phyloP scores from a whole-genome alignment of 306 rosid genomes.

The Corylus avellana region DNA sequence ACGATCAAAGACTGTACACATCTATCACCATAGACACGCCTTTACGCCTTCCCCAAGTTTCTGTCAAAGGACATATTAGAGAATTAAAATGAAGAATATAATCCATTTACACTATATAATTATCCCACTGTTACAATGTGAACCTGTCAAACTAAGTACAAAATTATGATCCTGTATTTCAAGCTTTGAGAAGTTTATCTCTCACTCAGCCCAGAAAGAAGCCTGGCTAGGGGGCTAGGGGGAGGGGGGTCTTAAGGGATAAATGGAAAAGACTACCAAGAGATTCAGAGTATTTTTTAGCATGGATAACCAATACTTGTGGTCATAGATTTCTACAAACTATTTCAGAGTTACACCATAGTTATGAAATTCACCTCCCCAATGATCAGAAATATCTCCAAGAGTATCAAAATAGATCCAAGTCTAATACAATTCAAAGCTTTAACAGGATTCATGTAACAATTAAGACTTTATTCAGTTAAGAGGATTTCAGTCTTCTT shows the following conservation, averaged over 20 bases:
- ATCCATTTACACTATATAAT: neutral
- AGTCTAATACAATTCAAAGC: neutral
- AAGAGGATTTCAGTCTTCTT: neutral
- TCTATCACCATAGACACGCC: constrained; percentile 86
- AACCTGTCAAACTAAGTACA: neutral
- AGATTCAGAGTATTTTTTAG: too few relatives aligned
- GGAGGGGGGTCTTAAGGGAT: too few relatives aligned
- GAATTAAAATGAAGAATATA: constrained; percentile 9
- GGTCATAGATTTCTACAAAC: too few relatives aligned
- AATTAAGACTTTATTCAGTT: neutral
- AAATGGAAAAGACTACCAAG: too few relatives aligned
- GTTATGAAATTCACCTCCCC: too few relatives aligned
- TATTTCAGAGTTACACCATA: too few relatives aligned
- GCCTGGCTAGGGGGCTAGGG: too few relatives aligned
- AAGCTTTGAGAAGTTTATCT: too few relatives aligned
- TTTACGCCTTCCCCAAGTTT: constrained; percentile 95
- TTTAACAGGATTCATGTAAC: neutral
- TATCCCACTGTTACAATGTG: neutral
- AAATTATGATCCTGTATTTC: neutral
- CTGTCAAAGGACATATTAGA: constrained; percentile 42
- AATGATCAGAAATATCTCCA: neutral
- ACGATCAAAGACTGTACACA: constrained; percentile 82
- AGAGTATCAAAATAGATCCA: neutral
- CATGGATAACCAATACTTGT: too few relatives aligned
- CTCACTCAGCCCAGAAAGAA: too few relatives aligned